These are phyloP conservation scores for Dactylonectria estremocensis DNA, from an alignment of 2,329 filamentous ascomycete species.

Conservation along the genomic window DNA sequence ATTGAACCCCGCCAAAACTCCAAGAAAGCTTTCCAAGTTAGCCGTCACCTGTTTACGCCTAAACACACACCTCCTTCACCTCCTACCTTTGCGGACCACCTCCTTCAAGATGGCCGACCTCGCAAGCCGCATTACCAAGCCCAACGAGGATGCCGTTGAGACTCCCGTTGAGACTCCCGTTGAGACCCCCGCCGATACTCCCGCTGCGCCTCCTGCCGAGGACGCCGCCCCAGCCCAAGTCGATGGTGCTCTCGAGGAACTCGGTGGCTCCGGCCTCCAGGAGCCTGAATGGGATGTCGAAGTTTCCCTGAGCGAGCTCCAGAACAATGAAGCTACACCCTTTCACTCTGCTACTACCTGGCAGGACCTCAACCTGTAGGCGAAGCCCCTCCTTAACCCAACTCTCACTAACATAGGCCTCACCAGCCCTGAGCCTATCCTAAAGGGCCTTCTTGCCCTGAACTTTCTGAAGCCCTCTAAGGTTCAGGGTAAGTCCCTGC, in stretches of 20 bases:
- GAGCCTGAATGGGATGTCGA: constrained; percentile 91
- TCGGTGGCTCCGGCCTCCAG: constrained; percentile 68
- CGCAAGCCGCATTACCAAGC: constrained; percentile 66
- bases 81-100: constrained; percentile 19
- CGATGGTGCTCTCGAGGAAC: constrained; percentile 55
- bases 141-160: constrained; percentile 51
- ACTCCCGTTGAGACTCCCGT: constrained; percentile 41
- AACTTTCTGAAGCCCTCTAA: constrained; percentile 97
- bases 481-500: constrained; percentile 95
- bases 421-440: constrained; percentile 67
- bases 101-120: constrained; percentile 62
- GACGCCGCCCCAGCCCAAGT: constrained; percentile 51
- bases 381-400: not conserved
- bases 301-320: constrained; percentile 91
- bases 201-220: constrained; percentile 34
- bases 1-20: constrained; percentile 52
- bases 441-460: constrained; percentile 84
- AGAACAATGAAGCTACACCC: constrained; percentile 88
- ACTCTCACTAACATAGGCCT: constrained; percentile 23
- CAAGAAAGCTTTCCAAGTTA: constrained; percentile 33
- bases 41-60: constrained; percentile 38
- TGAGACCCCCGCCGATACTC: constrained; percentile 39
- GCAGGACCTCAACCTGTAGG: constrained; percentile 86
- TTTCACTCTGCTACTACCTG: constrained; percentile 89
- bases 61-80: constrained; percentile 32